phyloP scores from a whole-genome alignment of 176 grass and related monocot species.

The Zea mays region Zm-B73-REFERENCE-NAM-5.0 NC_050103.1:99139001-99139500 shows the following conservation, averaged over 20 bases:
- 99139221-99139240: not conserved
- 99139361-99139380: not conserved
- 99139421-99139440: not conserved
- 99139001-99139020: conserved; percentile 88
- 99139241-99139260: not conserved
- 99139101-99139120: conserved; percentile 92
- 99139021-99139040: conserved; percentile 90
- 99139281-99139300: too few relatives aligned
- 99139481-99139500: not conserved
- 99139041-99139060: conserved; percentile 74
- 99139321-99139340: too few relatives aligned
- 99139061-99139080: conserved; percentile 67
- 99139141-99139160: conserved; percentile 18
- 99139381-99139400: not conserved
- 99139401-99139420: not conserved
- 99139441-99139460: not conserved
- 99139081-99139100: conserved; percentile 76
- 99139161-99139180: conserved; percentile 25
- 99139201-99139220: not conserved
- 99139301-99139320: too few relatives aligned
- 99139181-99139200: not conserved
- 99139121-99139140: conserved; percentile 64
- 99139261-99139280: too few relatives aligned
- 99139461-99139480: not conserved
- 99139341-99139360: not conserved